Base-by-base conservation (phyloP, 305 asterid species). In the Rubia tinctorum region DNA sequence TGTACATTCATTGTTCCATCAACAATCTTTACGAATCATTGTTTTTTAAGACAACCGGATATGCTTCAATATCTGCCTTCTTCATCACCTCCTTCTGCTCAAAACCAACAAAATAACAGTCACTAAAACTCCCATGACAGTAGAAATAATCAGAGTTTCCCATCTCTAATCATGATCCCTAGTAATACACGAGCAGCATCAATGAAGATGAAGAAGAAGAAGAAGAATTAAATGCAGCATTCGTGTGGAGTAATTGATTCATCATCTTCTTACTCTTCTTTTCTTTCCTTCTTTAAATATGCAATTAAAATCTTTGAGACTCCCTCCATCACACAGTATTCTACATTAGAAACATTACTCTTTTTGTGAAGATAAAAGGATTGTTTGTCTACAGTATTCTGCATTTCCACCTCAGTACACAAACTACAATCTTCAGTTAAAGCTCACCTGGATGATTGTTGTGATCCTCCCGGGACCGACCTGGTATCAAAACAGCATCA, bases 391-490 rank as follows among this genome's bases (percentile, higher is more conserved):
- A 34, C 39, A 53, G 22, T 6, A 20, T 4, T 17, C 59, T 17
- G 59, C 20, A 51, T 15, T n/a, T 17, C 17, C 45, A n/a, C 72
- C 18, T 42, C n/a, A 17, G 8, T 40, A 47, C 13, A 60, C 37
- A 27, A 66, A 39, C 37, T 43, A 66, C 22, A 67, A 53, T 62
- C 76, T 75, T 34, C 73, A 70, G 61, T 43, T 47, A 51, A 49
- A 80, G 83, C 25, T 65, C 59, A 77, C 98, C 93, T 91, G 87
- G 76, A 95, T 79, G 62, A 88, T 72, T 14, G 92, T 82, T 47
- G 98, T 89, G 84, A 95, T 84, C 80, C 71, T 84, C 82, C 98
- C 99, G 2, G 93, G 92, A 69, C 82, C 76, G 40, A 80, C 92
- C 96, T 94, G 87, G 63, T 73, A 81, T 71, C 64, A 63, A 68